These are phyloP conservation scores for Cercospora janseana DNA, from an alignment of 2,329 filamentous ascomycete species.

Conservation along the genomic window DNA sequence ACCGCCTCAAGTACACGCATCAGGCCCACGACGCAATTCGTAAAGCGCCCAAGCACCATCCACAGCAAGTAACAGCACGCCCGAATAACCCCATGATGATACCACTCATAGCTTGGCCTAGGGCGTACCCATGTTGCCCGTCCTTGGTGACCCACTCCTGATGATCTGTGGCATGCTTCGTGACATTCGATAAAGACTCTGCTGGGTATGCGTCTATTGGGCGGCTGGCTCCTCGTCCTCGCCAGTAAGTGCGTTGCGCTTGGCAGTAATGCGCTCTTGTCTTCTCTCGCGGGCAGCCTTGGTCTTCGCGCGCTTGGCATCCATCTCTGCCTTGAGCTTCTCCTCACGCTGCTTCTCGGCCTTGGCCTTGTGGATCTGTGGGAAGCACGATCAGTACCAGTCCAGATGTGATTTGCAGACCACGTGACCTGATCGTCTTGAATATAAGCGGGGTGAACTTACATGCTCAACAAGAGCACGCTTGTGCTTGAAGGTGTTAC, in stretches of 20 bases:
- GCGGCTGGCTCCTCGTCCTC: slow-evolving; percentile 51
- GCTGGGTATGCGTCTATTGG: slow-evolving; percentile 24
- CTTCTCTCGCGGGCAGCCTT: slow-evolving; percentile 99
- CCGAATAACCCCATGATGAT: slow-evolving; percentile 28
- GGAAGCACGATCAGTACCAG: slow-evolving; percentile 24
- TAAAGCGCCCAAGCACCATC: slow-evolving; percentile 27
- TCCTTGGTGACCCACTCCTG: slow-evolving; percentile 29
- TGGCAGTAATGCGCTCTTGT: slow-evolving; percentile 84
- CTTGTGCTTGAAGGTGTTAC: slow-evolving; percentile 99
- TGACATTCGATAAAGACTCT: slow-evolving; percentile 20
- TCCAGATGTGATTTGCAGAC: slow-evolving; percentile 7
- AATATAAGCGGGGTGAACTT: slow-evolving; percentile 53
- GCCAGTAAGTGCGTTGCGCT: slow-evolving; percentile 81
- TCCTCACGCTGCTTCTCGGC: slow-evolving; percentile 97
- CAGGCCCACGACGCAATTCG: slow-evolving; percentile 21
- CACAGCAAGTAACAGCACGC: slow-evolving; percentile 29
- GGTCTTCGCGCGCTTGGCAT: slow-evolving; percentile 99
- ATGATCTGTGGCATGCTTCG: slow-evolving; percentile 24
- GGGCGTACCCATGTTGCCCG: slow-evolving; percentile 26
- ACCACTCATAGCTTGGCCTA: slow-evolving; percentile 26
- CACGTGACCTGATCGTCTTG: slow-evolving; percentile 39
- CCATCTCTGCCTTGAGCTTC: slow-evolving; percentile 98
- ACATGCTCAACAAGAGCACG: slow-evolving; percentile 99
- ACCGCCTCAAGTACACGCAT: slow-evolving; percentile 28
- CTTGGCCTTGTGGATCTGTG: slow-evolving; percentile 99